Evolutionary conservation across 73 alveolate species (phyloP), one percentile per base, ranked within the genome.

Genomic region (Halteria grandinella): DNA sequence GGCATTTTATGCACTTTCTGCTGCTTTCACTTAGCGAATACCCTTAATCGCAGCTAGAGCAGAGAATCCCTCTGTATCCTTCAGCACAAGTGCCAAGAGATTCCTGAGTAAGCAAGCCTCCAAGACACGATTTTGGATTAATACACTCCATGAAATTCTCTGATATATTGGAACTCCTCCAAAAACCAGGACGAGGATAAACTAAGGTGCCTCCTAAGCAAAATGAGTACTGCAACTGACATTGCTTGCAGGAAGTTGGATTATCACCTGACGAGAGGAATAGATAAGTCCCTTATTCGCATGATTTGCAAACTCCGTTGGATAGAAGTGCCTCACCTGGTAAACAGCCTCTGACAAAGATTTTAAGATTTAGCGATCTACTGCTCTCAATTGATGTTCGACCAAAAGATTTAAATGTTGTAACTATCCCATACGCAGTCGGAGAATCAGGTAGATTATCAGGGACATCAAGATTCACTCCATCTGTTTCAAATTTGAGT

Each of bases 41-140:
- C 11, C 89, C 89, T 27, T 60, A 60, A 24, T 63, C 29, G 58
- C 93, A 85, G 10, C 75, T 75, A 44, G 69, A 55, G 45, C 93
- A 85, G 45, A 85, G 21, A 10, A 63, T 64, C 7, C 93, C 87
- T 31, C 31, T 47, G 55, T 85, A 85, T 12, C 89, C 90, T 25
- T 62, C 75, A 12, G 47, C 55, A 53, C 93, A 85, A 24, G 63
- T 70, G 18, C 93, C 93, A 1, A 75, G 75, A 57, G 52, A 49
- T 20, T 27, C 32, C 15, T 75, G 36, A 17, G 77, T 54, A 0
- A 1, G 60, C 8, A 14, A 23, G 62, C 52, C 51, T 6, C 87
- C 93, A 8, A 48, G 18, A 18, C 60, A 48, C 11, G 60, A 17
- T 12, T 10, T 27, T 12, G 60, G 11, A 27, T 48, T 48, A 12